Percentiles rank a stretch among this genome's conserved stretches.
Evolutionary conservation across 192 early-diverging fungal species (phyloP).

Genomic region (Coemansia sp.): DNA sequence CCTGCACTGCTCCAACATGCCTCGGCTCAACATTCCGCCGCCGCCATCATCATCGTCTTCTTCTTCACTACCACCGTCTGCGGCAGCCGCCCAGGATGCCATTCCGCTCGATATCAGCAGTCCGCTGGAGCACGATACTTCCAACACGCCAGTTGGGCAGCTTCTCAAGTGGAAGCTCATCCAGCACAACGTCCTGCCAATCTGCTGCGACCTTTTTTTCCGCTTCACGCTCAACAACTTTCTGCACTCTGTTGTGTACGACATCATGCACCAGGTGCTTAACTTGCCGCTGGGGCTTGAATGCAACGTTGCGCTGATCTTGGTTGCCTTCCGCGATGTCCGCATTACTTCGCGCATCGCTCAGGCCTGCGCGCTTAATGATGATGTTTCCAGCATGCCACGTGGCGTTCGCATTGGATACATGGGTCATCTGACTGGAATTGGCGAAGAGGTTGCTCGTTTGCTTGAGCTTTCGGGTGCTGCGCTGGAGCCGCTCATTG

Average conservation of each 20-base stretch:
- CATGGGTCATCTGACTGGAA: constrained; percentile 98
- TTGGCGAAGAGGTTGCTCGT: constrained; percentile 93
- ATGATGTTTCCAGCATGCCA: constrained; percentile 74
- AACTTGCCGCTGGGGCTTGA: constrained; percentile 80
- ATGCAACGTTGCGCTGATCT: constrained; percentile 60
- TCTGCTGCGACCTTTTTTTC: constrained; percentile 86
- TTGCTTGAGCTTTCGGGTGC: constrained; percentile 72
- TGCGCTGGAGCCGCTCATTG: constrained; percentile 46
- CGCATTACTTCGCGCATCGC: constrained; percentile 82
- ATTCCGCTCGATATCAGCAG: not conserved
- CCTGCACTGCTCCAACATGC: constrained; percentile 88
- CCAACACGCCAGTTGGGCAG: constrained; percentile 65
- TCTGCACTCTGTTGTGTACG: constrained; percentile 96
- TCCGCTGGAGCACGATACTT: constrained; percentile 15
- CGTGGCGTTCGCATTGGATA: constrained; percentile 92
- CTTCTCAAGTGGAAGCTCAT: constrained; percentile 71
- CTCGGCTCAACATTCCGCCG: constrained; percentile 59
- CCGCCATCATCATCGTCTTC: not conserved
- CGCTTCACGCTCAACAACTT: constrained; percentile 98
- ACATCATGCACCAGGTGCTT: constrained; percentile 97
- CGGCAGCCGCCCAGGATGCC: not conserved
- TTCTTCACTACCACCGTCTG: constrained; percentile 1
- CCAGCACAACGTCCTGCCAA: constrained; percentile 63
- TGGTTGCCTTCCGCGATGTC: constrained; percentile 83
- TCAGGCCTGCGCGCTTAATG: constrained; percentile 80